A percentile compares a stretch with the other conserved stretches of the same genome.
Conservation (phyloP, 1,284 basidiomycete genomes). For the Boletus holoroseus region DNA sequence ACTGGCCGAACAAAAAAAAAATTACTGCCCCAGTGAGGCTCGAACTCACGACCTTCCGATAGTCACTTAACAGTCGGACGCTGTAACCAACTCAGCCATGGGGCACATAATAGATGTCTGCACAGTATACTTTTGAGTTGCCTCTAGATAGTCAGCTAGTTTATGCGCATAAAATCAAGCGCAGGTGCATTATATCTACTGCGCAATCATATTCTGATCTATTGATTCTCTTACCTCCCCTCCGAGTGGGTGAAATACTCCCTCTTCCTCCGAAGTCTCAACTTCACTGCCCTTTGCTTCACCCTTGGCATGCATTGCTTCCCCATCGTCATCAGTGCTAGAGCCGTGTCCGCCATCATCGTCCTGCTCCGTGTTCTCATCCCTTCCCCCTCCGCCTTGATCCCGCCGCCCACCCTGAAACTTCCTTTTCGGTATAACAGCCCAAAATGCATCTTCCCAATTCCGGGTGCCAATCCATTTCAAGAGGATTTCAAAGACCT, state of each 20-base stretch:
- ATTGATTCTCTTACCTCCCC: neutral
- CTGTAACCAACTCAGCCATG: slow-evolving; percentile 80
- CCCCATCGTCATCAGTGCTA: neutral
- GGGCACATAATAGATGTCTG: slow-evolving; percentile 39
- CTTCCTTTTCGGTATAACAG: slow-evolving; percentile 87
- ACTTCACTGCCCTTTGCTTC: neutral
- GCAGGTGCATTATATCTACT: neutral
- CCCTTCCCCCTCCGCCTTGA: neutral
- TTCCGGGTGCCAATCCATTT: slow-evolving; percentile 80
- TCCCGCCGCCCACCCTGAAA: slow-evolving; percentile 38
- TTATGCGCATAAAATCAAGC: neutral
- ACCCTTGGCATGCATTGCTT: neutral
- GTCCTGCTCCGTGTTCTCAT: neutral
- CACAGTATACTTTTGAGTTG: neutral
- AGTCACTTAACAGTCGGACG: slow-evolving; percentile 65
- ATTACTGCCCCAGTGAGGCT: slow-evolving; percentile 62
- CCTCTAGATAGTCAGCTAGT: too few species aligned
- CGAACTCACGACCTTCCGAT: slow-evolving; percentile 76
- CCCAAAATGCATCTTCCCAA: slow-evolving; percentile 80
- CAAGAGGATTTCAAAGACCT: slow-evolving; percentile 85
- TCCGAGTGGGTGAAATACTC: neutral
- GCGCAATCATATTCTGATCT: neutral
- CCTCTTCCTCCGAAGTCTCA: neutral
- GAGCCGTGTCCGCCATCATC: neutral
- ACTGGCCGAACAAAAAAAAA: slow-evolving; percentile 6